Evolutionary conservation across 148 eudicot species (phyloP), one percentile per base, ranked within the genome.

Genomic region (Spergularia marina): DNA sequence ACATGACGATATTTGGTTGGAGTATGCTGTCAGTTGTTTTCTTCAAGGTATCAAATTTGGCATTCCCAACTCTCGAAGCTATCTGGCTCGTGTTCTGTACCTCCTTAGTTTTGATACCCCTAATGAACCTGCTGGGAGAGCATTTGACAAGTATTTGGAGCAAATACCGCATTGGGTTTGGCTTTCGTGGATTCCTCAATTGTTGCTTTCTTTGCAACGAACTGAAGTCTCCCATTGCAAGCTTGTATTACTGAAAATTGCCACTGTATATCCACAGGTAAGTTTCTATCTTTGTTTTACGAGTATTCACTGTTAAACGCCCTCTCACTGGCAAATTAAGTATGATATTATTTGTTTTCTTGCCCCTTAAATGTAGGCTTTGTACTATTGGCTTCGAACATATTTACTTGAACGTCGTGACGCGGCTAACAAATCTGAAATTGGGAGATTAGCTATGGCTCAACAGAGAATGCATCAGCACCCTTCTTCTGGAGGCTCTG

Each of bases 171-270:
- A 92, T 70, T 95, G 97, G 99, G 99, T 95, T 66, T 95, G 99
- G 99, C 94, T 95, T 74, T 90, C 99, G 75, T 95, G 98, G 98
- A 95, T 95, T 76, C 98, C 97, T 11, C 98, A 95, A 81, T 82
- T 95, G 60, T 85, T 95, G 74, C 90, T 95, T 71, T 95, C 98
- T 25, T 85, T 95, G 84, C 98, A 95, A 79, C 89, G 97, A 81
- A 76, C 94, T 68, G 98, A 95, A 87, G 94, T 94, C 78, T 85
- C 92, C 30, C 98, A 92, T 65, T 92, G 96, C 80, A 95, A 95
- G 78, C 97, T 89, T 74, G 98, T 95, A 73, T 81, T 95, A 23
- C 89, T 95, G 47, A 95, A 88, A 85, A 84, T 95, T 79, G 96
- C 98, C 65, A 81, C 88, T 49, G 91, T 89, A n/a, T 95, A 83